Base-by-base conservation (phyloP, 495 filamentous ascomycete genomes). In the Xylaria venustula region DNA sequence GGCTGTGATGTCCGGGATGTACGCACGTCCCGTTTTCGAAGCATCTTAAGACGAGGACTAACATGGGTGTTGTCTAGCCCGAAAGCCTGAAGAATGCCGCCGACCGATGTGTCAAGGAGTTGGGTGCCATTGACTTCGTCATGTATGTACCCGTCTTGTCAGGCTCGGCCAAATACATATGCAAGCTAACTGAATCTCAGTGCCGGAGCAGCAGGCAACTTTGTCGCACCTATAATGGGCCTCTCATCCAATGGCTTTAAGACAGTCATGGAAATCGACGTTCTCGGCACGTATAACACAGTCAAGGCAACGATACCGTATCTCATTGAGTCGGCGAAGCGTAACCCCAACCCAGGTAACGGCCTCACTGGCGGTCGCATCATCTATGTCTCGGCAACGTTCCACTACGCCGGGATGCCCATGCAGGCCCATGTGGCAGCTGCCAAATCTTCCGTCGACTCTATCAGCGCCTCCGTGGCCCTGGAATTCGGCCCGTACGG, bases 201-300 rank as follows among this genome's bases (percentile, higher is more conserved):
- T 71, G 93, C 93, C 37, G 94, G 94, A 50, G 94, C 94, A 28
- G 94, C 94, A 12, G 94, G 94, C 34, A 98, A 98, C 74, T 98
- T 98, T 80, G 83, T 98, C 22, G 88, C 93, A 6, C 88, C 93
- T 1, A 90, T 98, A 64, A 78, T 87, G 22, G 88, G 88, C 59
- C 82, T 97, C 3, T 89, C 84, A 1, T 74, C 88, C 45, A 97
- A 97, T 69, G 94, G 90, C 17, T 97, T 98, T 84, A 96, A 92
- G 73, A 81, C 90, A 0, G 94, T 98, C 41, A 92, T 98, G 63
- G 94, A 98, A 46, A 98, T 98, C 67, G 94, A 98, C 70, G 87
- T 96, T 1, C 73, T 97, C 26, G 94, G 94, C 26, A 94, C 90
- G 4, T 98, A 88, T 74, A 95, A 98, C 75, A 97, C 91, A 7